A percentile compares a stretch with the other conserved stretches of the same genome.
These are phyloP conservation scores for Yarrowia keelungensis DNA, from an alignment of 805 yeast species.

Conservation along the genomic window DNA sequence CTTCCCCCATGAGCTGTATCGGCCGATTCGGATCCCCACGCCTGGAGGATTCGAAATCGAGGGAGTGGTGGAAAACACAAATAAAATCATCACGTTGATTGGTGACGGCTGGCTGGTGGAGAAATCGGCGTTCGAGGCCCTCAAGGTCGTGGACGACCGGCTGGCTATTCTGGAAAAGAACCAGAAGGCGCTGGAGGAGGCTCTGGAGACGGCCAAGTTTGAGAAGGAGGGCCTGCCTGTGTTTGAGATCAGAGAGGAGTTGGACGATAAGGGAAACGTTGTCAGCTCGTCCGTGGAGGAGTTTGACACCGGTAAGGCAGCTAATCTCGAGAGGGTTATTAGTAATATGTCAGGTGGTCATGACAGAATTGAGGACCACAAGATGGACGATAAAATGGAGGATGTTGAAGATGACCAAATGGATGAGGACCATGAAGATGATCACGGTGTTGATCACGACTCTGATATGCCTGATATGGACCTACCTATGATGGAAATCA, in stretches of 20 bases:
- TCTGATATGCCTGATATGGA: too few relatives aligned
- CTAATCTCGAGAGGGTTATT: conserved; percentile 43
- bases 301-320: conserved; percentile 43
- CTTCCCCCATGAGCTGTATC: conserved; percentile 33
- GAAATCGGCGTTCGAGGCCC: conserved; percentile 17
- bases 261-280: conserved; percentile 79
- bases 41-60: conserved; percentile 17
- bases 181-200: conserved; percentile 1
- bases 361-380: background rate
- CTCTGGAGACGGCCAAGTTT: conserved; percentile 7
- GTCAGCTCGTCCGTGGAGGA: conserved; percentile 55
- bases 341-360: too few relatives aligned
- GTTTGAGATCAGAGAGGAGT: conserved; percentile 79
- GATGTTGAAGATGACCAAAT: background rate
- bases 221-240: conserved; percentile 60
- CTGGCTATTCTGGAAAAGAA: conserved; percentile 10
- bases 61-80: conserved; percentile 29
- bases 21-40: conserved; percentile 7
- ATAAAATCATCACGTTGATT: conserved; percentile 13
- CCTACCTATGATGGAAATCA: conserved; percentile 78
- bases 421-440: conserved; percentile 43
- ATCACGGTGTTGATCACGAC: conserved; percentile 46
- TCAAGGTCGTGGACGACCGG: conserved; percentile 21
- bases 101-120: conserved; percentile 31
- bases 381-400: conserved; percentile 50